Evolutionary conservation across 108 stramenopile genomes (phyloP), one percentile per base, ranked within the genome.

Genomic region (Fistulifera pelliculosa): DNA sequence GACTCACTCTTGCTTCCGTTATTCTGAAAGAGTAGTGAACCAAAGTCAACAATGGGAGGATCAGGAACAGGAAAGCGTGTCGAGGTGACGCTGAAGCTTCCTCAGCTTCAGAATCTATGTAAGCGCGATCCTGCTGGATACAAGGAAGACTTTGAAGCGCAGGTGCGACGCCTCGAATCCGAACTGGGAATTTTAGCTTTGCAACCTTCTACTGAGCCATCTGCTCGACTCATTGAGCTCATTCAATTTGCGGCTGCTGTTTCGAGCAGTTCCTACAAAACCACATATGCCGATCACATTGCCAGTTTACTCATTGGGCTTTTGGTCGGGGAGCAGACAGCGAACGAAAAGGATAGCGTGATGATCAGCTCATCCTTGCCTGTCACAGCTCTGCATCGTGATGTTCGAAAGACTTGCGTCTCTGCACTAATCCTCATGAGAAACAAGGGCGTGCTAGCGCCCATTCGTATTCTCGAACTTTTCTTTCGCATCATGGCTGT

Each of bases 101-200:
- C 90, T 5, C 89, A 91, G 52, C 74, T 97, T 11, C 96, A 99
- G 75, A 97, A 97, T 64, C 62, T 97, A n/a, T 81, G 94, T 52
- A 99, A 99, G 66, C 81, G 96, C 12, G 96, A 96, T 52, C 94
- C 96, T 15, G 56, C 45, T 17, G 90, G 90, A 26, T 98, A 99
- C 80, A 53, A 65, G 26, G 94, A 95, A 31, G 98, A 99, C 65
- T 99, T 96, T 70, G 71, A 82, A 49, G 82, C 86, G 35, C 96
- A 93, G 69, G 66, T 77, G 45, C 88, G 79, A 13, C 81, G 88
- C 23, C 67, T 93, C 26, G 60, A 79, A 41, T 79, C 83, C 15
- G 71, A 90, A 57, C 71, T 81, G 26, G 63, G 60, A 19, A 86
- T 94, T 54, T 50, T 93, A 18, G 67, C 70, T 22, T 58, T 92